Evolutionary conservation across 768 basidiomycete genomes (phyloP).

Genomic region (Lactarius hatsudake): DNA sequence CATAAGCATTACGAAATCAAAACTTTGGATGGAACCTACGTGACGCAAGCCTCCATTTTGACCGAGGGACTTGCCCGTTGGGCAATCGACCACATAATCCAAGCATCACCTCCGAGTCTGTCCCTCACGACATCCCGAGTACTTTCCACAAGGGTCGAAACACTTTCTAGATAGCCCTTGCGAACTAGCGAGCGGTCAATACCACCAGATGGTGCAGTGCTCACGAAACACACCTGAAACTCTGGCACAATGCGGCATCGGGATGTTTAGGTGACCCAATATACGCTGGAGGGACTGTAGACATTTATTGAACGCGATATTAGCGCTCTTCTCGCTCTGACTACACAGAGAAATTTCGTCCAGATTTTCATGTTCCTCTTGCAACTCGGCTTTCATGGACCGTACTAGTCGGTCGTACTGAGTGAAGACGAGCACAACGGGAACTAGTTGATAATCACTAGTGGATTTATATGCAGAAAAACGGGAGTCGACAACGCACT

Average conservation of each 20-base stretch:
- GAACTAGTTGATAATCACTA: neutral
- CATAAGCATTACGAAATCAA: neutral
- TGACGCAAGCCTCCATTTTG: neutral
- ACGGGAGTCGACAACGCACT: neutral
- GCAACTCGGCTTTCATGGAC: neutral
- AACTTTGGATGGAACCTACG: neutral
- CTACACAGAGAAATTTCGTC: neutral
- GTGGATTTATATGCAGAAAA: neutral
- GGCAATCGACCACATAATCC: neutral
- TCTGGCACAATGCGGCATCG: neutral
- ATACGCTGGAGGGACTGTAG: neutral
- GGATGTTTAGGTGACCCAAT: neutral
- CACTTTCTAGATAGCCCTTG: neutral
- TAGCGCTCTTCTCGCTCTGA: neutral
- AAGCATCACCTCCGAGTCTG: neutral
- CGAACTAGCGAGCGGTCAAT: neutral
- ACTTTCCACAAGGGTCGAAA: neutral
- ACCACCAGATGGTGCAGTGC: neutral
- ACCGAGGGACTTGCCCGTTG: neutral
- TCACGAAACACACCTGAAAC: neutral
- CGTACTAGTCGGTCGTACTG: neutral
- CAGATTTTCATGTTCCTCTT: neutral
- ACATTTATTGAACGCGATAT: neutral
- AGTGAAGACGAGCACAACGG: neutral
- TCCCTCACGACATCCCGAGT: constrained; percentile 1